phyloP scores from a whole-genome alignment of 495 filamentous ascomycete genomes.

The Haplographium delicatum region DNA sequence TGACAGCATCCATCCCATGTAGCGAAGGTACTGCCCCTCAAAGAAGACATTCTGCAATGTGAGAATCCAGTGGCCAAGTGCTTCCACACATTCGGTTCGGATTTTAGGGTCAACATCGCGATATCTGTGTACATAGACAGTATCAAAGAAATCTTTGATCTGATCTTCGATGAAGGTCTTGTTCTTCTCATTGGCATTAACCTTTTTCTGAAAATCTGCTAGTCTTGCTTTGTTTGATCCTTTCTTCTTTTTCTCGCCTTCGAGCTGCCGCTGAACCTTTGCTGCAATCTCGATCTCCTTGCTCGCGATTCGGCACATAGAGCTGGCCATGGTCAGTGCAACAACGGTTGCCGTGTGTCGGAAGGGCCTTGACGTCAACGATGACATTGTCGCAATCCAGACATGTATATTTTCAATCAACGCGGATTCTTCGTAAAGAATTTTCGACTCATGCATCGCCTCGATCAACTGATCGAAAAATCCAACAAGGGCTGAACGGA shows the following conservation, averaged over 20 bases:
- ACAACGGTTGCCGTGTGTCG: slow-evolving; percentile 86
- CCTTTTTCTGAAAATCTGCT: slow-evolving; percentile 57
- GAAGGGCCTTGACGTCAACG: slow-evolving; percentile 76
- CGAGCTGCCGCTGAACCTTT: slow-evolving; percentile 69
- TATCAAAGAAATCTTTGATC: slow-evolving; percentile 78
- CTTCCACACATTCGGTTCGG: slow-evolving; percentile 74
- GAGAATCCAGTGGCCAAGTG: slow-evolving; percentile 81
- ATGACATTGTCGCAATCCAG: slow-evolving; percentile 85
- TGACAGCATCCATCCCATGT: slow-evolving; percentile 90
- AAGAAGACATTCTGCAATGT: slow-evolving; percentile 81
- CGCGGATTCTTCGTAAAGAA: slow-evolving; percentile 66
- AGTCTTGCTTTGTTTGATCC: slow-evolving; percentile 68
- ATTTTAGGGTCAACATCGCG: slow-evolving; percentile 88
- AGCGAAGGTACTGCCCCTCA: slow-evolving; percentile 79
- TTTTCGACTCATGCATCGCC: slow-evolving; percentile 65
- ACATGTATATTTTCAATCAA: slow-evolving; percentile 79
- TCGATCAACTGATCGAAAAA: slow-evolving; percentile 73
- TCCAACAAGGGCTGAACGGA: slow-evolving; percentile 66
- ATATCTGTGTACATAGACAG: slow-evolving; percentile 90
- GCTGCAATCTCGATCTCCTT: slow-evolving; percentile 63
- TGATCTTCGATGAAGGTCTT: slow-evolving; percentile 58
- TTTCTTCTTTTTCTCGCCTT: slow-evolving; percentile 74
- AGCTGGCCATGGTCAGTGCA: slow-evolving; percentile 65
- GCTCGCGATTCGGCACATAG: slow-evolving; percentile 58
- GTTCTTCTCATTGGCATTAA: slow-evolving; percentile 60